A percentile compares a stretch with the other conserved stretches of the same genome.
Evolutionary conservation across 1,284 basidiomycete species (phyloP).

Genomic region (Malassezia dermatis): DNA sequence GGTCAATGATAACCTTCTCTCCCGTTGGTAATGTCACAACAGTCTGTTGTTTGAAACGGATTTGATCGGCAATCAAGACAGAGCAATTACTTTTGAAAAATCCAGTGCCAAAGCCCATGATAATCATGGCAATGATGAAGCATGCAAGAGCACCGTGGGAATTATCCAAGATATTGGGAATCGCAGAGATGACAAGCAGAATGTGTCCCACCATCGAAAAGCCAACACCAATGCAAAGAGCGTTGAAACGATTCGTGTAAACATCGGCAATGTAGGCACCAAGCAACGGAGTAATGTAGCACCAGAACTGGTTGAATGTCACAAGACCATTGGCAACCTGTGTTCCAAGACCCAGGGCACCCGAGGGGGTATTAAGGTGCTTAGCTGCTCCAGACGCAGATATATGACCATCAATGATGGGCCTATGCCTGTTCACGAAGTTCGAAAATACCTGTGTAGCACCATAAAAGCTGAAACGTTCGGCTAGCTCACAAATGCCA

Average conservation of each 20-base stretch:
- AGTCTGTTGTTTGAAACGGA: constrained; percentile 30
- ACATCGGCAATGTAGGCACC: constrained; percentile 49
- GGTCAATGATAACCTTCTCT: constrained; percentile 72
- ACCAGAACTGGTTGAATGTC: constrained; percentile 45
- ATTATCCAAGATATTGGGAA: constrained; percentile 60
- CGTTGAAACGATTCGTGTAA: constrained; percentile 51
- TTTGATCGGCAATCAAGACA: constrained; percentile 52
- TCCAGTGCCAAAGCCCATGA: constrained; percentile 56
- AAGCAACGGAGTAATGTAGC: constrained; percentile 40
- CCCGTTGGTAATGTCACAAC: constrained; percentile 53
- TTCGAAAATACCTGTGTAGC: constrained; percentile 41
- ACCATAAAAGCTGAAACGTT: constrained; percentile 47
- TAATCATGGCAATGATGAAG: constrained; percentile 51
- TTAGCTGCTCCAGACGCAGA: constrained; percentile 3
- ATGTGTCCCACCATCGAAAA: constrained; percentile 55
- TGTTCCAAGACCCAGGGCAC: constrained; percentile 42
- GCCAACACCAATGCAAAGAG: constrained; percentile 48
- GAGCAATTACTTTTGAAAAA: constrained; percentile 58
- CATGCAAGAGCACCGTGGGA: constrained; percentile 55
- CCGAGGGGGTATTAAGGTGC: constrained; percentile 7
- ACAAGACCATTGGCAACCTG: constrained; percentile 39
- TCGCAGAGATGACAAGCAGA: constrained; percentile 61
- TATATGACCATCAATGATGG: constrained; percentile 20
- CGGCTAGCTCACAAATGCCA: constrained; percentile 45
- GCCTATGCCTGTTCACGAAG: constrained; percentile 36